Percentiles rank a stretch among this genome's conserved stretches.
Conservation (phyloP, 2,329 filamentous ascomycete species). For the Penicillium psychrosexuale region DNA sequence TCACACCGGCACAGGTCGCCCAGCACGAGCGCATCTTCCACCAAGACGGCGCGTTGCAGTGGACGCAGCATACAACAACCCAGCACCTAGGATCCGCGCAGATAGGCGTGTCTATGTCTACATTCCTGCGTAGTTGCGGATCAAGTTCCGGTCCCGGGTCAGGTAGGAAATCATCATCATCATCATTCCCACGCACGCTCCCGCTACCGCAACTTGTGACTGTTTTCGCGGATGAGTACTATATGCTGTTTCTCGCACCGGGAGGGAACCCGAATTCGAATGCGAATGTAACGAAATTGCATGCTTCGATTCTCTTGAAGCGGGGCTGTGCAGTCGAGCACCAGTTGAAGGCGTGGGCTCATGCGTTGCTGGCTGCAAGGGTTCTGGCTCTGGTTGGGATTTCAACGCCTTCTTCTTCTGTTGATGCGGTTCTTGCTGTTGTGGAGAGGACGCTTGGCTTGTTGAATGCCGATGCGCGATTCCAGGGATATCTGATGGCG, state of each 20-base stretch:
- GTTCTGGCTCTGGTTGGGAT: conserved; percentile 17
- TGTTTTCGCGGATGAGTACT: conserved; percentile 52
- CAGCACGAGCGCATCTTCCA: conserved; percentile 57
- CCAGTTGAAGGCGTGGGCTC: conserved; percentile 62
- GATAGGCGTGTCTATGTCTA: conserved; percentile 51
- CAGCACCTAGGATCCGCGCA: conserved; percentile 50
- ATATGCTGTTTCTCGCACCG: conserved; percentile 58
- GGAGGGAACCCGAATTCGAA: too few species aligned
- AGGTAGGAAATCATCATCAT: neutral
- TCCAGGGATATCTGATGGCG: conserved; percentile 45
- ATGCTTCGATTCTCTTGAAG: conserved; percentile 63
- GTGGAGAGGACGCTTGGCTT: conserved; percentile 45
- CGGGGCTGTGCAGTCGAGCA: conserved; percentile 49
- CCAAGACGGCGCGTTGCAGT: conserved; percentile 64
- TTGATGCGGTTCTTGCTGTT: conserved; percentile 27
- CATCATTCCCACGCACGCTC: conserved; percentile 30
- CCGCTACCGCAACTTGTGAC: conserved; percentile 50
- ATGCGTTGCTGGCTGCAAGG: conserved; percentile 53
- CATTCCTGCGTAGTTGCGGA: conserved; percentile 24
- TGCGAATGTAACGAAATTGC: conserved; percentile 20
- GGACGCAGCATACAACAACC: conserved; percentile 29
- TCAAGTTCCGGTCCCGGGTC: neutral
- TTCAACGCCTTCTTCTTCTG: neutral
- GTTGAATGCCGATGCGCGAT: conserved; percentile 40
- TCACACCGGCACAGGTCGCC: conserved; percentile 65